These are phyloP conservation scores for Penicillium silybi DNA, from an alignment of 495 filamentous ascomycete species.

Conservation along the genomic window DNA sequence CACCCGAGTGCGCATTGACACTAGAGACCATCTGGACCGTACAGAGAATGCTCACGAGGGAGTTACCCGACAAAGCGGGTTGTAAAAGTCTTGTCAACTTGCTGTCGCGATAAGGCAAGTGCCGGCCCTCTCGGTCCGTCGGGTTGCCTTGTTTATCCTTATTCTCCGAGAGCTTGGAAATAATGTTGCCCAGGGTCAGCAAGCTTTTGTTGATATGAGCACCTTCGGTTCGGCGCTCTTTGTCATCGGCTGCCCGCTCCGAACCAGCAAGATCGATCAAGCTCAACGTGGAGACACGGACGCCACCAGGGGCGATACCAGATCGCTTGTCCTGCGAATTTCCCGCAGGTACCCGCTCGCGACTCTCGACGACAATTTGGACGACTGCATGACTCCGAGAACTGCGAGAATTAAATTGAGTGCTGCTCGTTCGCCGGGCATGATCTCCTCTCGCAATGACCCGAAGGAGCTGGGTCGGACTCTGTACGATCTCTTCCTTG, in stretches of 20 bases:
- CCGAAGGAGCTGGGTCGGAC: constrained; percentile 87
- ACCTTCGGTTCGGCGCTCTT: constrained; percentile 90
- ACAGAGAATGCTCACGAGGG: constrained; percentile 93
- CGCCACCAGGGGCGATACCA: constrained; percentile 79
- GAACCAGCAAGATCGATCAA: constrained; percentile 96
- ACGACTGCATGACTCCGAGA: constrained; percentile 97
- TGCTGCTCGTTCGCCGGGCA: constrained; percentile 82
- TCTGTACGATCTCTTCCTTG: constrained; percentile 98
- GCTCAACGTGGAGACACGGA: constrained; percentile 90
- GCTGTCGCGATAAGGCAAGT: constrained; percentile 94
- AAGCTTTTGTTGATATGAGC: constrained; percentile 98
- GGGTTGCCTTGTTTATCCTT: constrained; percentile 79
- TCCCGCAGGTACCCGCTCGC: constrained; percentile 66
- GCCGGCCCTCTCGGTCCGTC: constrained; percentile 76
- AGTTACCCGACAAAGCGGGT: constrained; percentile 88
- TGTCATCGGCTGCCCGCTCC: constrained; percentile 90
- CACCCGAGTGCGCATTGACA: constrained; percentile 65
- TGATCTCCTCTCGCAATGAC: constrained; percentile 95
- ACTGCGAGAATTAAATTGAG: constrained; percentile 93
- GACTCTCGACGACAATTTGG: constrained; percentile 95
- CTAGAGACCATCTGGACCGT: constrained; percentile 79
- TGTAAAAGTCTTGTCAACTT: constrained; percentile 93
- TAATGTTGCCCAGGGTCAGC: constrained; percentile 91
- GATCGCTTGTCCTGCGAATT: constrained; percentile 68
- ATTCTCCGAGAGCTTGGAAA: constrained; percentile 76